These are phyloP conservation scores for Gynostemma pentaphyllum DNA, from an alignment of 306 rosid genomes.

Conservation along the genomic window DNA sequence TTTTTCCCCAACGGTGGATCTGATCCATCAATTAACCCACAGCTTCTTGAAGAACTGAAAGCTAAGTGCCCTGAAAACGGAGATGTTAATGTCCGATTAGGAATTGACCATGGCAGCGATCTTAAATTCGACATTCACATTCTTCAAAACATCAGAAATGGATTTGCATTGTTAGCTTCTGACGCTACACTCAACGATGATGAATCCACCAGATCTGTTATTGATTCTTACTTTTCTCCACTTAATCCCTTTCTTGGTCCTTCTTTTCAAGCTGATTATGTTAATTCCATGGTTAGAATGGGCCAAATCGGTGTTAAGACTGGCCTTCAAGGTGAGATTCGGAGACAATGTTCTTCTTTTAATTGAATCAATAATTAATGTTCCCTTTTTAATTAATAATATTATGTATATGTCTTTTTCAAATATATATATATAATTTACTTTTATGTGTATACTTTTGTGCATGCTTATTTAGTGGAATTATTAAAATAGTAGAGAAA, in stretches of 20 bases:
- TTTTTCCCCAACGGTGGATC: constrained; percentile 49
- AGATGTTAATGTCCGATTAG: constrained; percentile 30
- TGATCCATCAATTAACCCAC: constrained; percentile 52
- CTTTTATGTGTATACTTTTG: too few species aligned
- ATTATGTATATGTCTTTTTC: too few species aligned
- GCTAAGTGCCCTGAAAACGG: constrained; percentile 51
- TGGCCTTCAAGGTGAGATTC: constrained; percentile 39
- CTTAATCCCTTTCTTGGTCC: constrained; percentile 35
- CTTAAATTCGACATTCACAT: constrained; percentile 40
- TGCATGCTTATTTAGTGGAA: too few species aligned
- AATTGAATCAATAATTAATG: neutral
- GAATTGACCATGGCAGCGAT: constrained; percentile 46
- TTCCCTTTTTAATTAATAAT: too few species aligned
- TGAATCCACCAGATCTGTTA: constrained; percentile 20
- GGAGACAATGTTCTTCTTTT: constrained; percentile 43
- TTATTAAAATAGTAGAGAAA: too few species aligned
- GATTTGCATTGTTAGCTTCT: constrained; percentile 68
- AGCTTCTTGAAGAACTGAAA: constrained; percentile 27
- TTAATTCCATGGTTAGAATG: constrained; percentile 47
- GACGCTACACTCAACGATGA: constrained; percentile 71
- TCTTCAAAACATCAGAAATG: constrained; percentile 48
- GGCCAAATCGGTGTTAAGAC: constrained; percentile 78
- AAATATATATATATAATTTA: too few species aligned
- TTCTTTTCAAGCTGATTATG: constrained; percentile 52
- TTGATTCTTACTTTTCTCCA: constrained; percentile 45